Evolutionary conservation across 2,329 filamentous ascomycete species (phyloP).

Genomic region (Incumbomyces lentus): DNA sequence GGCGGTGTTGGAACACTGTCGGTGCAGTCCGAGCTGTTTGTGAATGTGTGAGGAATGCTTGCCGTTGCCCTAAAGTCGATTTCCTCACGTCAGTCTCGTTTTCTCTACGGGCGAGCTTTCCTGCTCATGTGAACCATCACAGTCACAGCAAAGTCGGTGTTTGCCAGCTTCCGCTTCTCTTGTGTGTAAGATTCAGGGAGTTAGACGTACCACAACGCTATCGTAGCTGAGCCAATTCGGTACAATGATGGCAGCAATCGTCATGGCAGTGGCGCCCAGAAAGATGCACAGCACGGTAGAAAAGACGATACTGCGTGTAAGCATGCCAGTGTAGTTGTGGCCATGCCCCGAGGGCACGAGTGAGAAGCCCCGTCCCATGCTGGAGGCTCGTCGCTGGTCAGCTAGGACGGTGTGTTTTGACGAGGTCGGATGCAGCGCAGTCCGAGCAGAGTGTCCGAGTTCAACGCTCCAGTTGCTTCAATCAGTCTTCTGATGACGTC

Average conservation of each 20-base stretch:
- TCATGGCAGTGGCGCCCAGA: slow-evolving; percentile 35
- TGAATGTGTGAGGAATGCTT: slow-evolving; percentile 36
- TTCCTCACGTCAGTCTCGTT: background rate
- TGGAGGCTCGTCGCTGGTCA: background rate
- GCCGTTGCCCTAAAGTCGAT: slow-evolving; percentile 23
- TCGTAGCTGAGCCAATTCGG: slow-evolving; percentile 41
- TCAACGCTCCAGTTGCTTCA: no score
- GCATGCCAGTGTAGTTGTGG: slow-evolving; percentile 37
- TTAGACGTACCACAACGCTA: slow-evolving; percentile 31
- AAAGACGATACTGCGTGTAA: slow-evolving; percentile 41
- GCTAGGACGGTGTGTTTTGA: no score
- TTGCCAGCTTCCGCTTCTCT: no score
- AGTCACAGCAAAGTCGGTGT: no score
- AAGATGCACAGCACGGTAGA: slow-evolving; percentile 34
- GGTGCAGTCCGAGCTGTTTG: slow-evolving; percentile 68
- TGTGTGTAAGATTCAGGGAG: background rate
- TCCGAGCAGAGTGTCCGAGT: no score
- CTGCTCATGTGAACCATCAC: background rate
- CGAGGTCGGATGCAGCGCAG: no score
- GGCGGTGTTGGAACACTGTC: slow-evolving; percentile 47
- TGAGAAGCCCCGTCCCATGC: slow-evolving; percentile 26
- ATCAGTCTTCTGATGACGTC: no score
- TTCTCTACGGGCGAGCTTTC: background rate
- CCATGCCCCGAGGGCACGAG: slow-evolving; percentile 33
- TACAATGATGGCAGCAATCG: slow-evolving; percentile 36